Base-by-base conservation (phyloP, 306 rosid genomes). In the Prunus padus region DNA sequence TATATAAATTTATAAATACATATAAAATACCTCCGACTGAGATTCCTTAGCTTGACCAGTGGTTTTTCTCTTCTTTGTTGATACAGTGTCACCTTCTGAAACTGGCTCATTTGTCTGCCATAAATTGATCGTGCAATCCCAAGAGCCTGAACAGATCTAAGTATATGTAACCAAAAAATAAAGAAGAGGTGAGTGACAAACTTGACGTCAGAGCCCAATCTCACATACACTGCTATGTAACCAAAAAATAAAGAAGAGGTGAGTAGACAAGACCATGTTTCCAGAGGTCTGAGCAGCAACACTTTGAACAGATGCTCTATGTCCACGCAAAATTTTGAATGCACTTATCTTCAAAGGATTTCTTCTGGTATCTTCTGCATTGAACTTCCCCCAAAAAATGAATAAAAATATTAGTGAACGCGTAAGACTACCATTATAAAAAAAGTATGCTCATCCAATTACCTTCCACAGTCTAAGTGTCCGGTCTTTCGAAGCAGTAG, bases 381-480 rank as follows among this genome's bases (percentile, higher is more conserved):
- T 77, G 67, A 92, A 65, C 99, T 95, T 80, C 66, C 31, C 31
- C 78, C 11, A 63, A 62, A 72, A 74, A 75, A 33, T 11, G 62
- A 62, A 77, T 2, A 11, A 10, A 60, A 77, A 69, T 55, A 73
- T 69, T 69, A 76, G 79, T 74, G 72, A 80, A 55, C 51, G 69
- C 20, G 59, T 63, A 49, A 82, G 61, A 33, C 49, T 40, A 70
- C 62, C 50, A 30, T 37, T 68, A 31, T 49, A 37, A 26, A 19
- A n/a, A 64, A 64, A 60, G 65, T 52, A 77, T 18, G 37, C 47
- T 61, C 74, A 79, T 76, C 73, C 74, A 67, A 60, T 79, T 82
- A 90, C 96, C 96, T 95, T 92, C 99, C 99, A 95, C 79, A 95
- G 90, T 82, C 96, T 92, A 65, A 95, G 40, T 11, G 97, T 89